phyloP scores from a whole-genome alignment of 2,329 filamentous ascomycete species.

The Incumbomyces delicatus region DNA sequence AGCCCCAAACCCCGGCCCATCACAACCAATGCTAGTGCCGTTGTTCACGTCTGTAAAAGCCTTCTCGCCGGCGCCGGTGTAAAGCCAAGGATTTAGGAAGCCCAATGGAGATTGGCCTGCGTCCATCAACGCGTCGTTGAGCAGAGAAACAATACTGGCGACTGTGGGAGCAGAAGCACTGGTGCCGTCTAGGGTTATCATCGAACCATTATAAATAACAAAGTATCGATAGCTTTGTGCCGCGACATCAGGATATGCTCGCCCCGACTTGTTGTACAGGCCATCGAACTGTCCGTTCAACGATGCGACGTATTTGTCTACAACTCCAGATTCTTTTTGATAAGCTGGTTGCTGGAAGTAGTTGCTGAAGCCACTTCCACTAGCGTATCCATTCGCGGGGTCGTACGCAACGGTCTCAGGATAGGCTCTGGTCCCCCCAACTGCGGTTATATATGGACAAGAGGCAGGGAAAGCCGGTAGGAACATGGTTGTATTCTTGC shows the following conservation, averaged over 20 bases:
- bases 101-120: constrained; percentile 43
- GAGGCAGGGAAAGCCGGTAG: constrained; percentile 55
- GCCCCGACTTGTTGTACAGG: constrained; percentile 45
- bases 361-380: constrained; percentile 45
- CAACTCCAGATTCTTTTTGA: constrained; percentile 31
- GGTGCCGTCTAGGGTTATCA: constrained; percentile 30
- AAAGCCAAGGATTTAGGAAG: constrained; percentile 54
- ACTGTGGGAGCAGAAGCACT: constrained; percentile 49
- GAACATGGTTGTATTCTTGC: constrained; percentile 45
- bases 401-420: constrained; percentile 41
- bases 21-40: constrained; percentile 28
- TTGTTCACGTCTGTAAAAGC: constrained; percentile 40
- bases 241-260: constrained; percentile 53
- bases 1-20: constrained; percentile 27
- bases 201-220: constrained; percentile 32
- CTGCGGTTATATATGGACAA: constrained; percentile 59
- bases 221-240: constrained; percentile 47
- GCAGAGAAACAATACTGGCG: constrained; percentile 48
- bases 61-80: constrained; percentile 35
- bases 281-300: constrained; percentile 34
- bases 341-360: constrained; percentile 40
- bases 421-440: constrained; percentile 49
- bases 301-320: constrained; percentile 36
- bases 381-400: constrained; percentile 32
- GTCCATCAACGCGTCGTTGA: constrained; percentile 52